Conservation (phyloP, 345 rosid genomes). For the Ceriops decandra region DNA sequence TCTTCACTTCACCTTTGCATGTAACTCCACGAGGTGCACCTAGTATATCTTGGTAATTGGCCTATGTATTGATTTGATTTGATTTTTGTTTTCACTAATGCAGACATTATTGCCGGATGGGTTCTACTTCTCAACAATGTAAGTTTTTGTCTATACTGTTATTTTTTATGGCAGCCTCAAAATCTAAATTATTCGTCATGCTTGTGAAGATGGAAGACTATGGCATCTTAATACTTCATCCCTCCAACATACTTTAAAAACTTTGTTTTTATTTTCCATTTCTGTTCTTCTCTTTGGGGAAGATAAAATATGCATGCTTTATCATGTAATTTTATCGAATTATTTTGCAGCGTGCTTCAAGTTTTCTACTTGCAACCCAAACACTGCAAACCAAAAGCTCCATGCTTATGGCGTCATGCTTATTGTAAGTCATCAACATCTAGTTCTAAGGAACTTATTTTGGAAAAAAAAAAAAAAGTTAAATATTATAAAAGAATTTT, state of each 20-base stretch:
- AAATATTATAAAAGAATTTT: no score
- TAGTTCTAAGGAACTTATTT: neutral
- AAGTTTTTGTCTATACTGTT: constrained; percentile 22
- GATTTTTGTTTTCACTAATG: constrained; percentile 16
- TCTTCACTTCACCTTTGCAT: neutral
- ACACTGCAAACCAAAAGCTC: constrained; percentile 65
- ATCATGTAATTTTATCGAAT: constrained; percentile 8
- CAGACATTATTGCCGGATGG: constrained; percentile 83
- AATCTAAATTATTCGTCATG: neutral
- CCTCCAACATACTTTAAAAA: neutral
- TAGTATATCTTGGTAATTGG: neutral
- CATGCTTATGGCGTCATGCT: constrained; percentile 79
- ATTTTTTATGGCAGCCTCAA: neutral
- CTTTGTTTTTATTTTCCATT: neutral
- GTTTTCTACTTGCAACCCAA: constrained; percentile 68
- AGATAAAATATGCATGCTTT: neutral
- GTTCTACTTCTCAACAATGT: constrained; percentile 76
- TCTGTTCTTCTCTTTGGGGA: no score
- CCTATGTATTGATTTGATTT: constrained; percentile 19
- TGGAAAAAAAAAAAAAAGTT: no score
- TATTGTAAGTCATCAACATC: constrained; percentile 50
- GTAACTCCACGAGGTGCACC: constrained; percentile 2
- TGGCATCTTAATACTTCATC: neutral
- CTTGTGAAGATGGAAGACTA: neutral
- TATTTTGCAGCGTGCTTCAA: constrained; percentile 73